Base-by-base conservation (phyloP, 2,329 filamentous ascomycete genomes). In the Aspergillus ustus region DNA sequence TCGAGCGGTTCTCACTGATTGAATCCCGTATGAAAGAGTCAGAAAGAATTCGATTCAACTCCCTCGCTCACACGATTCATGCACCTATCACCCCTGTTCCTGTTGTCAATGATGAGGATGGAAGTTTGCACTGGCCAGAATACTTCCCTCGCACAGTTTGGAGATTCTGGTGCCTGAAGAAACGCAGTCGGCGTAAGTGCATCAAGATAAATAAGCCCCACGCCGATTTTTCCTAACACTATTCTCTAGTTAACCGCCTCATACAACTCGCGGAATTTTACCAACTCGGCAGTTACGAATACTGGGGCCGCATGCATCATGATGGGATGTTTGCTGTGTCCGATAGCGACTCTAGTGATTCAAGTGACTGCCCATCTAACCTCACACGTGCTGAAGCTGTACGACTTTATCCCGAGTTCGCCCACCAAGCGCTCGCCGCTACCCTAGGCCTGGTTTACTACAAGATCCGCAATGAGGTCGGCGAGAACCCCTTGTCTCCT, bases 91-190 rank as follows among this genome's bases (percentile, higher is more conserved):
- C 68, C 8, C 67, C 73, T 29, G 75, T 78, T 2, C 77, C 77
- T 1, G 62, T 73, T 31, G 67, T 78, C 31, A 67, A 70, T 22
- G 67, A 70, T 44, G 69, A 71, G 7, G 73, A 78, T 63, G 77
- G 77, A 13, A 65, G 73, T 7, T 61, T 78, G 19, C 67, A 68
- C 48, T 78, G 70, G 69, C 77, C 77, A 4, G 64, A 74, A 34
- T 77, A 75, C 54, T 78, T 79, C 48, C 77, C 77, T 20, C 64
- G 69, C 31, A 77, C 75, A 1, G 75, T 79, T 7, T 78, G 76
- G 76, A 71, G 75, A 48, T 79, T 79, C 60, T 79, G 77, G 77
- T 77, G 75, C 61, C 65, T 79, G 57, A 78, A 78, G 68, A 77
- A 77, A 67, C 69, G 72, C 65, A 78, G 72, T 64, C 66, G 75